Evolutionary conservation across 306 rosid genomes (phyloP).

Genomic region (Pyrus pyrifolia): DNA sequence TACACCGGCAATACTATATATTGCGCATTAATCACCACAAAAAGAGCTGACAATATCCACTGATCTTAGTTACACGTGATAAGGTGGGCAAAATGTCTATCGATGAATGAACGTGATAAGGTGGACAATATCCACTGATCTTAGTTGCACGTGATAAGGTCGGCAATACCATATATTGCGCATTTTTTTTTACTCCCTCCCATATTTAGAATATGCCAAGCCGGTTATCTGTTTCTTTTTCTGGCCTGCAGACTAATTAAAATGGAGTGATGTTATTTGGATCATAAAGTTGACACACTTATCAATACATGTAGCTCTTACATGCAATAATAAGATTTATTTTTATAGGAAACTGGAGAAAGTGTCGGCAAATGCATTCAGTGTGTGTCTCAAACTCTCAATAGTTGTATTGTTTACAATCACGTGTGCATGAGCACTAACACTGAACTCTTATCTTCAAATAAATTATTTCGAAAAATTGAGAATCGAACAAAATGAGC

Average conservation of each 20-base stretch:
- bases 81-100: not conserved
- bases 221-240: not conserved
- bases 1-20: not conserved
- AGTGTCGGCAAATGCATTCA: not conserved
- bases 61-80: not conserved
- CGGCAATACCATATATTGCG: no score
- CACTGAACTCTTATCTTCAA: not conserved
- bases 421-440: not conserved
- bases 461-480: not conserved
- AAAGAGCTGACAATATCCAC: not conserved
- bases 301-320: no score
- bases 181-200: not conserved
- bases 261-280: no score
- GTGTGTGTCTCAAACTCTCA: not conserved
- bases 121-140: no score
- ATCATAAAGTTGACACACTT: no score
- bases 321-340: no score
- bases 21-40: not conserved
- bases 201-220: not conserved
- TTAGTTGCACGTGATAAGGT: no score
- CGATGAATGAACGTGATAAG: no score
- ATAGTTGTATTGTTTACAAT: not conserved
- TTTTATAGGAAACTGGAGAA: no score
- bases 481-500: no score
- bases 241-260: not conserved